Percentiles rank a stretch among this genome's conserved stretches.
phyloP scores from a whole-genome alignment of 1,284 basidiomycete genomes.

The Leccinum cinnamomeum region DNA sequence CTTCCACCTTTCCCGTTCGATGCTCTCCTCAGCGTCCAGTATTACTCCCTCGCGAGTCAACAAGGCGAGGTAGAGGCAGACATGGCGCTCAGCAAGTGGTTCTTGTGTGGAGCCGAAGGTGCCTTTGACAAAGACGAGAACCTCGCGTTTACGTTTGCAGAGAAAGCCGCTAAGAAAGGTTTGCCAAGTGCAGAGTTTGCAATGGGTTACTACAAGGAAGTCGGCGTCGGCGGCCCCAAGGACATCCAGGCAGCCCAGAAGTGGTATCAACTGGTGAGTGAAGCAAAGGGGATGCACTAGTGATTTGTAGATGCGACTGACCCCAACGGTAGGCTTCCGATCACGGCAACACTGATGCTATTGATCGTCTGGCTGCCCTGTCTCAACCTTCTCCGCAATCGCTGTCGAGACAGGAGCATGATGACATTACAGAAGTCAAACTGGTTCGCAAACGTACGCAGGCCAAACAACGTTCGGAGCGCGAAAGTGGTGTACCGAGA shows the following conservation, averaged over 20 bases:
- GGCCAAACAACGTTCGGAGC: conserved; percentile 71
- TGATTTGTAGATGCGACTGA: conserved; percentile 2
- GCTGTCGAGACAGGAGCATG: conserved; percentile 79
- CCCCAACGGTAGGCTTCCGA: conserved; percentile 55
- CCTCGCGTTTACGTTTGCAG: conserved; percentile 87
- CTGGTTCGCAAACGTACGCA: conserved; percentile 83
- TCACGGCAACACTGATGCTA: conserved; percentile 83
- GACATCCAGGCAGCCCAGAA: conserved; percentile 62
- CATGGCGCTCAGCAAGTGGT: conserved; percentile 96
- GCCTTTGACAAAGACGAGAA: conserved; percentile 88
- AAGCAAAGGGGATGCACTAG: not conserved
- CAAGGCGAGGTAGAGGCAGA: conserved; percentile 90
- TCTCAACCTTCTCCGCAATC: conserved; percentile 55
- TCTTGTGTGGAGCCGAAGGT: conserved; percentile 82
- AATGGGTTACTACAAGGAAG: conserved; percentile 91
- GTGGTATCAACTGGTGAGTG: conserved; percentile 69
- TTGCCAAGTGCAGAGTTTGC: conserved; percentile 89
- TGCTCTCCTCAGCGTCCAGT: conserved; percentile 87
- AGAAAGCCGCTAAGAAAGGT: conserved; percentile 83
- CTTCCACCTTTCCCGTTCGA: conserved; percentile 86
- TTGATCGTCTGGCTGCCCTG: conserved; percentile 71
- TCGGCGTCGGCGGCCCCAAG: conserved; percentile 69
- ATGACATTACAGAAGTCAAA: conserved; percentile 73
- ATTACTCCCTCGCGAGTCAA: conserved; percentile 85
- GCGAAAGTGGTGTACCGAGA: conserved; percentile 24